Percentiles rank a stretch among this genome's conserved stretches.
These are phyloP conservation scores for Rhypophila decipiens DNA, from an alignment of 495 filamentous ascomycete genomes.

Conservation along the genomic window DNA sequence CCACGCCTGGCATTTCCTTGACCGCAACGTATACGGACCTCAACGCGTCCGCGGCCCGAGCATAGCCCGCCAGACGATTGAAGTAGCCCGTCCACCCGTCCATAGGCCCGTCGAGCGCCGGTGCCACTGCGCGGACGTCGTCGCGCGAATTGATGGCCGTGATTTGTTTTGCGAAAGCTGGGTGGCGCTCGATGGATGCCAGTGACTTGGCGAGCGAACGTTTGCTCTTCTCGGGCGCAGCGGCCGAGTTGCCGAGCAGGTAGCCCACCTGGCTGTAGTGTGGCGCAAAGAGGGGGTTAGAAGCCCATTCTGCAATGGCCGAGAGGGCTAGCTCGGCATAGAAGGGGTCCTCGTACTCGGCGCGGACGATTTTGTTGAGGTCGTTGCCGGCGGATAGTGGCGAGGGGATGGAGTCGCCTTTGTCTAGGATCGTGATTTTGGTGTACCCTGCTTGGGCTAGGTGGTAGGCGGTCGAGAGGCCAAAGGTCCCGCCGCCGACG, in stretches of 20 bases:
- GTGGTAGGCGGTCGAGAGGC: conserved; percentile 46
- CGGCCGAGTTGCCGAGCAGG: conserved; percentile 42
- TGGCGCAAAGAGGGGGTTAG: conserved; percentile 40
- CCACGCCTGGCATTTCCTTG: conserved; percentile 24
- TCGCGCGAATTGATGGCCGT: conserved; percentile 24
- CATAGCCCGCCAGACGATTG: conserved; percentile 49
- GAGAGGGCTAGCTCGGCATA: conserved; percentile 43
- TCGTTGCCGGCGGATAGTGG: conserved; percentile 43
- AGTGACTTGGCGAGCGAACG: conserved; percentile 41
- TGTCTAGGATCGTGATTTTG: conserved; percentile 40
- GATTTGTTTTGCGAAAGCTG: conserved; percentile 30
- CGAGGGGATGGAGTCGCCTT: conserved; percentile 34
- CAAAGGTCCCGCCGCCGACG: conserved; percentile 43
- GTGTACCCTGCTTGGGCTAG: conserved; percentile 29
- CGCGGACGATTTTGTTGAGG: conserved; percentile 50
- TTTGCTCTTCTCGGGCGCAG: conserved; percentile 41
- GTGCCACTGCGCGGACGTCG: conserved; percentile 34
- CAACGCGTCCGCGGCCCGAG: conserved; percentile 42
- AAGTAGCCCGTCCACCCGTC: conserved; percentile 50
- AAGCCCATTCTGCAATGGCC: conserved; percentile 44
- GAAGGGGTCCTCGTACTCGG: conserved; percentile 49
- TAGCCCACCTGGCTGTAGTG: conserved; percentile 52
- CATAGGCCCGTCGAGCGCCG: conserved; percentile 41
- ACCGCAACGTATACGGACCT: conserved; percentile 17
- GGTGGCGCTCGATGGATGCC: conserved; percentile 32